A percentile compares a stretch with the other conserved stretches of the same genome.
Evolutionary conservation across 2,329 filamentous ascomycete genomes (phyloP).

Genomic region (Epicoccum sorghinum): DNA sequence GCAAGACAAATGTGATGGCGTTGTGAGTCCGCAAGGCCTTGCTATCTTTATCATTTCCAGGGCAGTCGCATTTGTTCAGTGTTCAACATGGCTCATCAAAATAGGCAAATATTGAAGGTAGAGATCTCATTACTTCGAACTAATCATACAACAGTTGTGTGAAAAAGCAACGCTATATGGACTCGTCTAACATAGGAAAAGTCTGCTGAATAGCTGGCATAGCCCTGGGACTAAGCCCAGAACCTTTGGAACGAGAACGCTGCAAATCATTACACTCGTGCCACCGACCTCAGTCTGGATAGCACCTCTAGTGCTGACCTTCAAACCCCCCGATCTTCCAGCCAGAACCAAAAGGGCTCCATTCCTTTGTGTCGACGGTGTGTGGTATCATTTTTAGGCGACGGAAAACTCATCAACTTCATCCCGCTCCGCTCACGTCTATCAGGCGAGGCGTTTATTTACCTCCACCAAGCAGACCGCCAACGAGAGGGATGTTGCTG

Average conservation of each 20-base stretch:
- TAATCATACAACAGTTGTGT: conserved; percentile 24
- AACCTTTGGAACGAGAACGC: conserved; percentile 14
- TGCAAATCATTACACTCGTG: conserved; percentile 14
- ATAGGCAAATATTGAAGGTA: conserved; percentile 1
- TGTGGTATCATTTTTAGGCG: conserved; percentile 23
- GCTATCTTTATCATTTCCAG: too few relatives aligned
- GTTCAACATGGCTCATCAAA: neutral
- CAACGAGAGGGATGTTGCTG: conserved; percentile 53
- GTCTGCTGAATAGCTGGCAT: conserved; percentile 15
- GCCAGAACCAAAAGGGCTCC: conserved; percentile 12
- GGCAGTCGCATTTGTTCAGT: too few relatives aligned
- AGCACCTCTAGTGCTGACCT: conserved; percentile 19
- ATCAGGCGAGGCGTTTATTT: conserved; percentile 28
- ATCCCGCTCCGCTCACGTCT: conserved; percentile 5
- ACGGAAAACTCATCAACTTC: conserved; percentile 22
- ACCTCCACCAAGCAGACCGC: conserved; percentile 54
- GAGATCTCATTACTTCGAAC: conserved; percentile 17
- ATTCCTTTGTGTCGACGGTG: conserved; percentile 27
- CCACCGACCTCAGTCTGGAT: conserved; percentile 3
- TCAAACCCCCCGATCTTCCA: conserved; percentile 44
- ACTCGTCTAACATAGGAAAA: conserved; percentile 25
- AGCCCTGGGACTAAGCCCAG: conserved; percentile 15
- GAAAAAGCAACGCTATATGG: conserved; percentile 9
- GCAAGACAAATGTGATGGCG: too few relatives aligned
- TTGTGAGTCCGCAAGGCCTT: too few relatives aligned